Base-by-base conservation (phyloP, 371 early-diverging fungal species). In the Enteropsectra breve region DNA sequence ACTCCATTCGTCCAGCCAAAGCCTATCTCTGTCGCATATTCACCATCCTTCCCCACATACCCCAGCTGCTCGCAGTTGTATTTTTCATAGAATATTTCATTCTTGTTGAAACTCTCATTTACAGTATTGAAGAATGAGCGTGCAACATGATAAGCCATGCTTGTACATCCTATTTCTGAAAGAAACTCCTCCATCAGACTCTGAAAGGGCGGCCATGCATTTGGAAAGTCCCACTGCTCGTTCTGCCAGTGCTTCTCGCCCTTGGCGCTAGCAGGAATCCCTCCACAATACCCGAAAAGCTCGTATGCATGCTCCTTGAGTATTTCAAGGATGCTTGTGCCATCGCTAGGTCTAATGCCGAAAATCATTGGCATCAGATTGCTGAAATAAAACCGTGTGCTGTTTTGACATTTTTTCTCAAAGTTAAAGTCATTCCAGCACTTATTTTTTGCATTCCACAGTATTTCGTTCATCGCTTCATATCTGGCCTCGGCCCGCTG, bases 1-100 rank as follows among this genome's bases (percentile, higher is more conserved):
- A 88, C 83, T 8, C 89, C 90, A 69, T 90, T 91, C 3, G 90
- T 88, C 90, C 90, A 91, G 1, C 92, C 92, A 82, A 91, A 91
- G 3, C 92, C 92, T 32, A 78, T 79, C 76, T 90, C 90, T 21
- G 86, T 83, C 0, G 72, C 71, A 73, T 90, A 91, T 78, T 91
- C 92, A 18, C 90, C 92, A 47, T 87, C 87, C 6, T 76, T 76
- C 30, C 88, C 89, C 3, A 84, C 76, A 2, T 54, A 48, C 30
- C 87, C 88, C 1, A 85, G 63, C 0, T 57, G 43, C 23, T 72
- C 73, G 11, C 84, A 84, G 67, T 85, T 80, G 63, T 85, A 87
- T 76, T 90, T 89, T 74, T 89, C 89, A 81, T 85, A 88, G 80
- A 91, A 87, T 34, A 84, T 80, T 0, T 83, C 84, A 3, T 87